Evolutionary conservation across 2,329 filamentous ascomycete genomes (phyloP).

Genomic region (Verticillium nonalfalfae): DNA sequence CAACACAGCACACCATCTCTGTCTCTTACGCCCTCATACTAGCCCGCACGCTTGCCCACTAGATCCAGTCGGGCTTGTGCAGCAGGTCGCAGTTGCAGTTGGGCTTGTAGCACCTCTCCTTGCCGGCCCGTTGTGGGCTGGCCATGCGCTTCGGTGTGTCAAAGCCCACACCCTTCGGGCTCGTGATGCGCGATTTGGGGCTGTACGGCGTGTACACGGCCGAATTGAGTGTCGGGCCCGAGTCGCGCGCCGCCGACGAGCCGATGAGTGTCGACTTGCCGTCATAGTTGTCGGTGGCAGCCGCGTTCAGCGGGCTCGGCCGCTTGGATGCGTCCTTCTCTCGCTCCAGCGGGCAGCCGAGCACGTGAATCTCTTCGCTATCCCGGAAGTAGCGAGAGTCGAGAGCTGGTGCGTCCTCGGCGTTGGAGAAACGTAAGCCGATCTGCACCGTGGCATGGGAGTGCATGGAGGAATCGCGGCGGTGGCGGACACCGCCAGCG

Average conservation of each 20-base stretch:
- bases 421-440: conserved; percentile 59
- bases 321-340: conserved; percentile 12
- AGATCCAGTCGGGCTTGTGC: conserved; percentile 24
- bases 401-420: conserved; percentile 39
- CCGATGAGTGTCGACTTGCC: conserved; percentile 7
- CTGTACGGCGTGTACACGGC: conserved; percentile 44
- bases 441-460: conserved; percentile 65
- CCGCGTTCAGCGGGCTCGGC: conserved; percentile 23
- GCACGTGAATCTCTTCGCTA: conserved; percentile 28
- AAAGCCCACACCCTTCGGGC: conserved; percentile 37
- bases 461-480: conserved; percentile 53
- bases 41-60: background rate
- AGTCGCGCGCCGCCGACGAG: conserved; percentile 9
- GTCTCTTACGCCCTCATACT: too few species aligned
- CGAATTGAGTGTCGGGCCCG: conserved; percentile 38
- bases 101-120: conserved; percentile 9
- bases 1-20: conserved; percentile 2
- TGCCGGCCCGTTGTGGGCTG: background rate
- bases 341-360: conserved; percentile 24
- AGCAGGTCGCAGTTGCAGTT: conserved; percentile 10
- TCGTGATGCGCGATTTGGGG: conserved; percentile 26
- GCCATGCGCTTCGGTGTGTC: conserved; percentile 8
- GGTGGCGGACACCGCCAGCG: conserved; percentile 33
- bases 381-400: conserved; percentile 22
- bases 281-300: conserved; percentile 13